These are phyloP conservation scores for Lactuca sativa DNA, from an alignment of 129 eudicot genomes.

Conservation along the genomic window DNA sequence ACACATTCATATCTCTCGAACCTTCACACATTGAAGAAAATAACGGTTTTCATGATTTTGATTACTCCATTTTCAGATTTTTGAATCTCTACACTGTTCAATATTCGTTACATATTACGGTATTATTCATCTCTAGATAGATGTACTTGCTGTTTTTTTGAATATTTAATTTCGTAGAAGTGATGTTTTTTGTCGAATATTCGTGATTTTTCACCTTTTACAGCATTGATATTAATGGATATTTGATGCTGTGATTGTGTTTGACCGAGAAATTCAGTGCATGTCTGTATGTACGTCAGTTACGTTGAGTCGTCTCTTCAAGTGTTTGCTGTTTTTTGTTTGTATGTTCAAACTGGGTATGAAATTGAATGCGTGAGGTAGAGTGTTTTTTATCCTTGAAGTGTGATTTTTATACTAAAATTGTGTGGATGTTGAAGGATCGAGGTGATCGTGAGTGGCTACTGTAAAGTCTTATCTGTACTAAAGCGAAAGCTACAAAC, in stretches of 20 bases:
- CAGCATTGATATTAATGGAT: slow-evolving; percentile 18
- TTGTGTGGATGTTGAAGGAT: slow-evolving; percentile 7
- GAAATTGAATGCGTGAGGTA: slow-evolving; percentile 19
- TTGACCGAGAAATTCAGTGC: slow-evolving; percentile 23
- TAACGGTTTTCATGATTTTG: slow-evolving; percentile 14
- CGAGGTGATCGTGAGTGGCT: slow-evolving; percentile 22
- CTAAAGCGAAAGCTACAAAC: slow-evolving; percentile 22
- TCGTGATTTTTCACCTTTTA: slow-evolving; percentile 3
- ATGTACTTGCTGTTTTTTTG: background rate
- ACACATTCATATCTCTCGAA: slow-evolving; percentile 5
- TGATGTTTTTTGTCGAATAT: slow-evolving; percentile 21
- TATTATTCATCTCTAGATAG: background rate
- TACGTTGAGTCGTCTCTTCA: slow-evolving; percentile 26
- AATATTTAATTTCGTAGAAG: slow-evolving; percentile 16
- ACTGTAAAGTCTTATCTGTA: slow-evolving; percentile 22
- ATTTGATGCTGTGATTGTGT: slow-evolving; percentile 19
- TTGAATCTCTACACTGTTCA: background rate
- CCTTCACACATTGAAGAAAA: slow-evolving; percentile 8
- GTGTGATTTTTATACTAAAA: slow-evolving; percentile 1
- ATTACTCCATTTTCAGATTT: slow-evolving; percentile 15
- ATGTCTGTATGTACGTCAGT: slow-evolving; percentile 33
- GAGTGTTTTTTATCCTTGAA: background rate
- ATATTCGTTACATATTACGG: background rate
- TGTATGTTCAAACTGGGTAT: slow-evolving; percentile 15
- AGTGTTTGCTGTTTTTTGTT: slow-evolving; percentile 37